These are phyloP conservation scores for Globisporangium radiosum DNA, from an alignment of 352 stramenopile species.

Conservation along the genomic window DNA sequence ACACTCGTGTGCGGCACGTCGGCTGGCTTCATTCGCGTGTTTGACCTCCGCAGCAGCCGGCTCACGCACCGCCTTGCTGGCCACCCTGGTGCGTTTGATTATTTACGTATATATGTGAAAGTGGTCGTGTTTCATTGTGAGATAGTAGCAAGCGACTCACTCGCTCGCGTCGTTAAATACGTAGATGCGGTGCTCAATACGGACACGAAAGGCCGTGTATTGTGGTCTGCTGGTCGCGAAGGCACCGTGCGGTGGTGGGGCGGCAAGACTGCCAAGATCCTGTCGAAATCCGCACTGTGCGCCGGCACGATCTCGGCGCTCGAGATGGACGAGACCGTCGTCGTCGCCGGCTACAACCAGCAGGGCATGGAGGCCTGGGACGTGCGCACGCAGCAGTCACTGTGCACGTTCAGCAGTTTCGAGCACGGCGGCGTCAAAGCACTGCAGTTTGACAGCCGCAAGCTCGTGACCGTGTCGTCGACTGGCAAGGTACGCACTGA, in stretches of 20 bases:
- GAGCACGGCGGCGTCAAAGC: conserved; percentile 64
- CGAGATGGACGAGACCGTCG: conserved; percentile 87
- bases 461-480: conserved; percentile 75
- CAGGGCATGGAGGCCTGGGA: conserved; percentile 88
- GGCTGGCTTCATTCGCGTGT: conserved; percentile 81
- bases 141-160: background rate
- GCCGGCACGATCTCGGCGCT: conserved; percentile 68
- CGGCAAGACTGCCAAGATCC: conserved; percentile 82
- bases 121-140: background rate
- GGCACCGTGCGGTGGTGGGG: conserved; percentile 85
- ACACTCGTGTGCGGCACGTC: conserved; percentile 85
- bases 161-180: background rate
- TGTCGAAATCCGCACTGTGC: conserved; percentile 77
- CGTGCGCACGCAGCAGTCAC: conserved; percentile 78
- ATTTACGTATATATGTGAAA: background rate
- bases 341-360: conserved; percentile 74
- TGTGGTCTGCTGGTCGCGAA: conserved; percentile 81
- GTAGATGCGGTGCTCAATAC: conserved; percentile 75
- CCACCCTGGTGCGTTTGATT: conserved; percentile 53
- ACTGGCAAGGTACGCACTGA: conserved; percentile 48
- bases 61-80: conserved; percentile 79
- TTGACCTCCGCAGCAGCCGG: conserved; percentile 72
- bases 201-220: conserved; percentile 77
- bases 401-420: conserved; percentile 78
- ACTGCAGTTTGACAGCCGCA: conserved; percentile 83